Evolutionary conservation across 177 flowering plant species (phyloP).

Genomic region (Vitis hybrid): DNA sequence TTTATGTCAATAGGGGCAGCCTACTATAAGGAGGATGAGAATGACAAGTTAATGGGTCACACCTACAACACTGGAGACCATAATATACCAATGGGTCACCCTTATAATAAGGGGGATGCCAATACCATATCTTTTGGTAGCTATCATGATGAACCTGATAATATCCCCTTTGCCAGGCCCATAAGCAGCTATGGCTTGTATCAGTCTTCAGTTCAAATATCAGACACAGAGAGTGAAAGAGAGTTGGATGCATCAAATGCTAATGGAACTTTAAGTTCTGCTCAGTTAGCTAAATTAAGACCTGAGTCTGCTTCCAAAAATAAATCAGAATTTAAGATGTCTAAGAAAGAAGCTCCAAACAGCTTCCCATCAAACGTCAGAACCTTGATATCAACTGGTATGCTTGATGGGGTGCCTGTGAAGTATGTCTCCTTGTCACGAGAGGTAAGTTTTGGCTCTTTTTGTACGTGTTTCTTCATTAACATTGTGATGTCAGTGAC

Average conservation of each 20-base stretch:
- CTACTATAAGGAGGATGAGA: conserved; percentile 22
- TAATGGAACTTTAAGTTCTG: conserved; percentile 8
- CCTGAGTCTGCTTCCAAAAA: conserved; percentile 27
- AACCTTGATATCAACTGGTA: conserved; percentile 75
- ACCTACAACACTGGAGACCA: conserved; percentile 16
- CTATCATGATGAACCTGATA: conserved; percentile 39
- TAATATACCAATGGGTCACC: conserved; percentile 4
- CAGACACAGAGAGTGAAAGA: conserved; percentile 27
- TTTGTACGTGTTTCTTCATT: not conserved
- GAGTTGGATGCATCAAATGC: conserved; percentile 29
- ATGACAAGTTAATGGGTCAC: conserved; percentile 20
- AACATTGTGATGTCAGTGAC: not conserved
- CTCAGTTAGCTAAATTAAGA: conserved; percentile 21
- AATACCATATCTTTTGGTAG: conserved; percentile 38
- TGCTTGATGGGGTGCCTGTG: conserved; percentile 78
- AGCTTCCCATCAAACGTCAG: conserved; percentile 81
- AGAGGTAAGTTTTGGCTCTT: conserved; percentile 46
- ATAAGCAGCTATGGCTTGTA: conserved; percentile 33
- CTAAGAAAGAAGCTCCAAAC: conserved; percentile 62
- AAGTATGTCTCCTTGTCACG: conserved; percentile 68
- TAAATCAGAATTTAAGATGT: conserved; percentile 45
- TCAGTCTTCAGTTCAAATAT: conserved; percentile 35
- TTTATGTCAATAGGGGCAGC: conserved; percentile 15
- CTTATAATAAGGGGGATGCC: conserved; percentile 21
- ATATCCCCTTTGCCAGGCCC: conserved; percentile 34